phyloP scores from a whole-genome alignment of 2,329 filamentous ascomycete genomes.

The Trichoderma hamatum region DNA sequence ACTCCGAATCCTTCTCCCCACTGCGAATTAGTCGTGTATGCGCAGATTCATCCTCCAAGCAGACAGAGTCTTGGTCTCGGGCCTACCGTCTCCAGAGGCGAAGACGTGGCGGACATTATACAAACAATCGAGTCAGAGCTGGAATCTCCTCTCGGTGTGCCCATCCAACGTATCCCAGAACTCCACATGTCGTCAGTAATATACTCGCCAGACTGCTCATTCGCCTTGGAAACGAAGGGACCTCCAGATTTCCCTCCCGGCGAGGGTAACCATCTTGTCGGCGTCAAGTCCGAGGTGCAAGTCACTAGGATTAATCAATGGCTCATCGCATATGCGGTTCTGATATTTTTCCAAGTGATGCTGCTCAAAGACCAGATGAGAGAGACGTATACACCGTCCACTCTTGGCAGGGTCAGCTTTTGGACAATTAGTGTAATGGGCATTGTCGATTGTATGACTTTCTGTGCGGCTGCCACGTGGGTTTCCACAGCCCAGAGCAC shows the following conservation, averaged over 20 bases:
- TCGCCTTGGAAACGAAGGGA: slow-evolving; percentile 66
- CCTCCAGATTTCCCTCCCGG: slow-evolving; percentile 57
- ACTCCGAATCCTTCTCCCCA: slow-evolving; percentile 64
- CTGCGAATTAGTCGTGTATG: slow-evolving; percentile 87
- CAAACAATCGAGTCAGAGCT: slow-evolving; percentile 64
- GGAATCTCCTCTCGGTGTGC: slow-evolving; percentile 62
- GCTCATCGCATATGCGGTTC: slow-evolving; percentile 57
- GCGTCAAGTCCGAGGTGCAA: slow-evolving; percentile 64
- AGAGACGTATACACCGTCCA: slow-evolving; percentile 68
- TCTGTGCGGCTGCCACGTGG: slow-evolving; percentile 59
- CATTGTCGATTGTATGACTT: slow-evolving; percentile 63
- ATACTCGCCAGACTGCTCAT: slow-evolving; percentile 70
- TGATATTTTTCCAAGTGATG: slow-evolving; percentile 64
- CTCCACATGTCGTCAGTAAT: slow-evolving; percentile 65
- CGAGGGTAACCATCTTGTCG: slow-evolving; percentile 59
- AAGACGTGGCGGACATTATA: slow-evolving; percentile 47
- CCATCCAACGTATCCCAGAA: slow-evolving; percentile 56
- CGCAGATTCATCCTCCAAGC: slow-evolving; percentile 70
- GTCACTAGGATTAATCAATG: slow-evolving; percentile 61
- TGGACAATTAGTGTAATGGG: slow-evolving; percentile 64
- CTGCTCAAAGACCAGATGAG: slow-evolving; percentile 67
- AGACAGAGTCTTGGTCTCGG: slow-evolving; percentile 41
- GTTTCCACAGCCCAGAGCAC: slow-evolving; percentile 58
- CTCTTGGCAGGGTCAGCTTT: slow-evolving; percentile 67
- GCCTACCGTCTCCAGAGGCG: slow-evolving; percentile 39